These are phyloP conservation scores for Apiospora sp. DNA, from an alignment of 2,329 filamentous ascomycete genomes.

Conservation along the genomic window DNA sequence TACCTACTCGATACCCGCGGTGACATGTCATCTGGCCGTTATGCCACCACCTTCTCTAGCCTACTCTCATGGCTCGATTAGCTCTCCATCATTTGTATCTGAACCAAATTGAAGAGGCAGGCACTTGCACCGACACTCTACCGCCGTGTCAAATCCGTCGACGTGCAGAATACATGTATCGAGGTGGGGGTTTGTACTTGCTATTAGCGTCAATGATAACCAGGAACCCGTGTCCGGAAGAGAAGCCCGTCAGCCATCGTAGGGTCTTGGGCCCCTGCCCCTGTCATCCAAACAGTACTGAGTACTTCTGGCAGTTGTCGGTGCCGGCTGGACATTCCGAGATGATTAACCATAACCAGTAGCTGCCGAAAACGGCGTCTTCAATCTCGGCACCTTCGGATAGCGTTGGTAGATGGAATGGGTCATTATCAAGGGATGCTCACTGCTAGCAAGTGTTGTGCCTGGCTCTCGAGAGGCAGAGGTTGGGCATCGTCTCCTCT, in stretches of 20 bases:
- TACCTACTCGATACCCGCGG: conserved; percentile 7
- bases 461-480: not conserved
- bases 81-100: not conserved
- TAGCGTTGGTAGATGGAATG: conserved; percentile 18
- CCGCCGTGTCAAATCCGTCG: not conserved
- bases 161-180: not conserved
- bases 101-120: not conserved
- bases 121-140: not conserved
- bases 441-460: not conserved
- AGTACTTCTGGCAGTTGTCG: not conserved
- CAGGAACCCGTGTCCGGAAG: not conserved
- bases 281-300: not conserved
- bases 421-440: not conserved
- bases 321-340: not conserved
- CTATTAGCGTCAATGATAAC: not conserved
- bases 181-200: conserved; percentile 2
- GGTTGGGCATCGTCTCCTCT: not conserved
- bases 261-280: not conserved
- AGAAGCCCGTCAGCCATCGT: not conserved
- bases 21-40: conserved; percentile 13
- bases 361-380: not conserved
- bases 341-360: not conserved
- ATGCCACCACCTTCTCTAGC: not conserved
- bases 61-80: not conserved
- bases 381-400: conserved; percentile 11